Percentiles rank a stretch among this genome's conserved stretches.
Evolutionary conservation across 2,329 filamentous ascomycete species (phyloP).

Genomic region (Sporothrix phasma): DNA sequence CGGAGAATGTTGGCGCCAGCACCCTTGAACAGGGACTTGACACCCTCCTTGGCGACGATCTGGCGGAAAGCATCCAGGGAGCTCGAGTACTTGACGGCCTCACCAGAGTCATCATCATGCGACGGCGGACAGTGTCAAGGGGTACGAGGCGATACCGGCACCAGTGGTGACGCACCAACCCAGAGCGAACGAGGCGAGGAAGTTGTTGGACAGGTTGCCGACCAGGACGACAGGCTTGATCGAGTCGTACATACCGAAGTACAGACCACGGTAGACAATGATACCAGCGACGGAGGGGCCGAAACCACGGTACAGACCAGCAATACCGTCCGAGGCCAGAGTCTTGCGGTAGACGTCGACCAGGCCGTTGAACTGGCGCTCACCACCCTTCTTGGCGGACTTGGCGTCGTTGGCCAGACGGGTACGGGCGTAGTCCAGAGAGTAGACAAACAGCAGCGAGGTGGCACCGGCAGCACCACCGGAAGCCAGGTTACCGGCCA

Average conservation of each 20-base stretch:
- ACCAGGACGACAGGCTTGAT: slow-evolving; percentile 97
- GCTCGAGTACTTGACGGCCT: slow-evolving; percentile 99
- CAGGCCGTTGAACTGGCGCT: slow-evolving; percentile 99
- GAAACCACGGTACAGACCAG: slow-evolving; percentile 99
- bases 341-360: slow-evolving; percentile 99
- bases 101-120: slow-evolving; percentile 99
- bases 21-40: slow-evolving; percentile 99
- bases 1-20: slow-evolving; percentile 99
- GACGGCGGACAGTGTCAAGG: slow-evolving; percentile 99
- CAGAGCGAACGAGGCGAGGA: slow-evolving; percentile 97
- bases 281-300: slow-evolving; percentile 98
- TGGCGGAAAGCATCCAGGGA: slow-evolving; percentile 91
- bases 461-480: slow-evolving; percentile 99
- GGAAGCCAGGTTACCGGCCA: slow-evolving; percentile 98
- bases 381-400: slow-evolving; percentile 92
- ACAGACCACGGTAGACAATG: slow-evolving; percentile 99
- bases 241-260: slow-evolving; percentile 99
- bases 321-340: slow-evolving; percentile 94
- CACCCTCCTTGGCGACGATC: slow-evolving; percentile 96
- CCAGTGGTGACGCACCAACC: slow-evolving; percentile 99
- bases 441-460: slow-evolving; percentile 99
- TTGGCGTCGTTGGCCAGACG: slow-evolving; percentile 99
- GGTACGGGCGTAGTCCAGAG: slow-evolving; percentile 99
- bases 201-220: slow-evolving; percentile 90
- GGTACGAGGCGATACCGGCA: slow-evolving; percentile 99